These are phyloP conservation scores for Grosmannia clavigera DNA, from an alignment of 2,329 filamentous ascomycete species.

Conservation along the genomic window DNA sequence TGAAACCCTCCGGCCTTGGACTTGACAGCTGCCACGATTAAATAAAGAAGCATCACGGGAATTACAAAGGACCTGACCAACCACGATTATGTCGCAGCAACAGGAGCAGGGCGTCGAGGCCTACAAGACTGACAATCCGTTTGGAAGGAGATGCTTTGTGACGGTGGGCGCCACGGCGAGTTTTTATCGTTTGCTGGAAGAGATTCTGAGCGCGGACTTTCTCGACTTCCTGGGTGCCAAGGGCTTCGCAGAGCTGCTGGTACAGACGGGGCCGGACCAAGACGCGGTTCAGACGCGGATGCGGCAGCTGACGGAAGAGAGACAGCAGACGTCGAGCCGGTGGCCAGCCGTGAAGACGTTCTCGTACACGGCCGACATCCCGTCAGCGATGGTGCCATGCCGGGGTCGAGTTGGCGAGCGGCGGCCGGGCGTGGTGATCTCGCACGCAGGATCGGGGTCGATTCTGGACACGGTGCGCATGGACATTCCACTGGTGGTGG, in stretches of 20 bases:
- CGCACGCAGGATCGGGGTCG: constrained; percentile 84
- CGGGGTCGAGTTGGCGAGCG: constrained; percentile 29
- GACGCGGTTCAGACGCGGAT: constrained; percentile 33
- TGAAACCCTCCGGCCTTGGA: neutral
- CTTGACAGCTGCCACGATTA: neutral
- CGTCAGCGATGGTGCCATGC: constrained; percentile 44
- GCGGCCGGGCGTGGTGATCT: constrained; percentile 63
- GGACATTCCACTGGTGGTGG: constrained; percentile 68
- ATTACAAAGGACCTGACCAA: neutral
- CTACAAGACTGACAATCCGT: neutral
- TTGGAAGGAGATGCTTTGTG: constrained; percentile 52
- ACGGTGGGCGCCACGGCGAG: constrained; percentile 87
- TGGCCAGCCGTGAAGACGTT: constrained; percentile 31
- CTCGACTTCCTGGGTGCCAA: constrained; percentile 43
- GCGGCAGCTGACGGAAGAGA: constrained; percentile 23
- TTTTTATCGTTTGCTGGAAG: constrained; percentile 59
- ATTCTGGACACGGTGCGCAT: constrained; percentile 72
- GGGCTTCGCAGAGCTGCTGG: constrained; percentile 56
- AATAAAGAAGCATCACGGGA: too few species aligned
- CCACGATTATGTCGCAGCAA: neutral
- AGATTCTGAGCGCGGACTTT: constrained; percentile 50
- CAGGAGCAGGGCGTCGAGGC: neutral
- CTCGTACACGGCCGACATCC: constrained; percentile 52
- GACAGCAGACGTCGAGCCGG: neutral
- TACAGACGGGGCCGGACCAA: constrained; percentile 71